Conservation (phyloP, 495 filamentous ascomycete genomes). For the Elasticomyces elasticus region DNA sequence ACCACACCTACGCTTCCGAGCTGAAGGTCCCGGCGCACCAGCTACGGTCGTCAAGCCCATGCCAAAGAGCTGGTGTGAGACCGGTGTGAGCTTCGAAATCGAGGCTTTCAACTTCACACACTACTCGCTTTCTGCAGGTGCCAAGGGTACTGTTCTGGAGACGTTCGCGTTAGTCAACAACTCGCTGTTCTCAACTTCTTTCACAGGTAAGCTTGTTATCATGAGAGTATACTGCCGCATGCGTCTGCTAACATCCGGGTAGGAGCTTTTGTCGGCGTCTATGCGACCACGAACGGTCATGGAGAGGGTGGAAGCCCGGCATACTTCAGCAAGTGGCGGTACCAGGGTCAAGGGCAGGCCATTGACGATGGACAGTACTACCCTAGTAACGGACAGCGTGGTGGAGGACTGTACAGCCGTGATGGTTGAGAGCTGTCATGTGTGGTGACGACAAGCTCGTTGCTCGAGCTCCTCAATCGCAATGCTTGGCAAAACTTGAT, state of each 20-base stretch:
- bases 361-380: constrained; percentile 2
- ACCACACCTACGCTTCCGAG: constrained; percentile 21
- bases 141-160: constrained; percentile 36
- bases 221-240: not conserved
- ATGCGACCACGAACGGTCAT: constrained; percentile 44
- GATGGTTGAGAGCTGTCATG: not conserved
- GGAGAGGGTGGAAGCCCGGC: constrained; percentile 33
- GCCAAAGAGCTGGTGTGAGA: constrained; percentile 32
- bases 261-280: constrained; percentile 41
- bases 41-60: constrained; percentile 33
- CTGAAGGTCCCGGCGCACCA: constrained; percentile 14
- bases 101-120: constrained; percentile 38
- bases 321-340: constrained; percentile 41
- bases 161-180: constrained; percentile 23
- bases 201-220: not conserved
- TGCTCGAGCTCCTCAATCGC: too few species aligned
- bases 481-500: not conserved
- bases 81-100: constrained; percentile 35
- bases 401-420: not conserved
- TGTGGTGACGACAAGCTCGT: too few species aligned
- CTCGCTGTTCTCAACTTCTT: not conserved
- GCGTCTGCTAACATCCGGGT: constrained; percentile 17
- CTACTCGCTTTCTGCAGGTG: constrained; percentile 38
- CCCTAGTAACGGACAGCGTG: not conserved
- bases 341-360: constrained; percentile 17